Base-by-base conservation (phyloP, 176 grass and related monocot species). In the Olyra latifolia region DNA sequence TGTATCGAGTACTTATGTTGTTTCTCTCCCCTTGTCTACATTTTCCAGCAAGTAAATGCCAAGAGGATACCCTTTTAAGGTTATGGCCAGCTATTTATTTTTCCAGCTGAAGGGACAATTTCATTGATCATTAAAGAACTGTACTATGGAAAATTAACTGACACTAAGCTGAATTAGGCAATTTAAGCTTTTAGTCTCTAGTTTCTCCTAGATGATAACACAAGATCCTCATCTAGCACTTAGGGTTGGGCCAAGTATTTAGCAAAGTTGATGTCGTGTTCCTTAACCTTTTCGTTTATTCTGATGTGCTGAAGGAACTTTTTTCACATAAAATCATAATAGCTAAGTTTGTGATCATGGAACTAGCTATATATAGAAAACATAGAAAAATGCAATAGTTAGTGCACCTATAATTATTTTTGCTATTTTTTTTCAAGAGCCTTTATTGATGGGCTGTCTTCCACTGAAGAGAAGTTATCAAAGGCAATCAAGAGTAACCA, bases 321-420 rank as follows among this genome's bases (percentile, higher is more conserved):
- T 59, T 38, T 60, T 59, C 13, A 66, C 88, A 82, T 78, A 82
- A 86, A 89, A 89, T 89, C 83, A 67, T 82, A 76, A 57, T 54
- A 66, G 43, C 70, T 65, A 81, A 81, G 40, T 56, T 77, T 42
- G 77, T 80, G 22, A 72, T 82, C 41, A 72, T 82, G 47, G 8
- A 57, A 72, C 56, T 39, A 13, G n/a, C n/a, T 46, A 48, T 57
- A 72, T 42, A 52, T 81, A 56, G 58, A 71, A 56, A 76, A 56
- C 68, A 3, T 47, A 66, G 22, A 58, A 71, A 46, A 80, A 81
- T 77, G 64, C 22, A 38, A 64, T 55, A 29, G 46, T 6, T 53
- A 64, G n/a, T 85, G 56, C 72, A 64, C 72, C 46, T 85, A 42
- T 75, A 70, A 66, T 58, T 12, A 82, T 82, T 28, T 47, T 47